Base-by-base conservation (phyloP, 768 basidiomycete species). In the Hypsizygus marmoreus region DNA sequence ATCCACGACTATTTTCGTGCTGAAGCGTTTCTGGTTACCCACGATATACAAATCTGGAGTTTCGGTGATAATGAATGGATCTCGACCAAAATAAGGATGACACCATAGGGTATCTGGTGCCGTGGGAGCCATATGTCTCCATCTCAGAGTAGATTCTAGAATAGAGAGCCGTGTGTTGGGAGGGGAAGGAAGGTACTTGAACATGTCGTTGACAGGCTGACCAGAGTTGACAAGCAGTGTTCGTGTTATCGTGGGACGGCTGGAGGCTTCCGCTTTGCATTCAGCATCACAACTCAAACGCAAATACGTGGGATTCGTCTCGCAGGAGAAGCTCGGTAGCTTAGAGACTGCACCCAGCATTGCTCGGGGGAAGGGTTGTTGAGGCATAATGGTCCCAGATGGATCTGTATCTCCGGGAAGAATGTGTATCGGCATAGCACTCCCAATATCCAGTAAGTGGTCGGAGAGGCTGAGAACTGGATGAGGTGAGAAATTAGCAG, bases 71-170 rank as follows among this genome's bases (percentile, higher is more conserved):
- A 97, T 74, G 68, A 99, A 99, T 0, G 97, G 97, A 61, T 99
- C 97, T 13, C 73, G 70, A 22, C 80, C 74, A 39, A 88, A 81
- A 70, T 88, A 98, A 13, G 97, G 97, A 64, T 97, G 95, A 57
- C 97, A 97, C 94, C 94, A 97, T 3, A 99, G 76, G 1, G 97
- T 99, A 66, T 99, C 97, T 20, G 97, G 97, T 19, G 95, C 95
- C 6, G 97, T 98, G 3, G 97, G 97, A n/a, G 97, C 94, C 64
- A 97, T 82, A 69, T 98, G 95, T 47, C 94, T 74, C 97, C 95
- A 99, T 56, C 76, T 80, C 25, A 99, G 73, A 9, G 93, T 95
- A 31, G 85, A 74, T 58, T 84, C 79, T 8, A 91, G 79, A 49
- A 97, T 75, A 2, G 79, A 79, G 25, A 95, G 62, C 30, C 86